These are phyloP conservation scores for Fusarium continuum DNA, from an alignment of 2,329 filamentous ascomycete species.

Conservation along the genomic window DNA sequence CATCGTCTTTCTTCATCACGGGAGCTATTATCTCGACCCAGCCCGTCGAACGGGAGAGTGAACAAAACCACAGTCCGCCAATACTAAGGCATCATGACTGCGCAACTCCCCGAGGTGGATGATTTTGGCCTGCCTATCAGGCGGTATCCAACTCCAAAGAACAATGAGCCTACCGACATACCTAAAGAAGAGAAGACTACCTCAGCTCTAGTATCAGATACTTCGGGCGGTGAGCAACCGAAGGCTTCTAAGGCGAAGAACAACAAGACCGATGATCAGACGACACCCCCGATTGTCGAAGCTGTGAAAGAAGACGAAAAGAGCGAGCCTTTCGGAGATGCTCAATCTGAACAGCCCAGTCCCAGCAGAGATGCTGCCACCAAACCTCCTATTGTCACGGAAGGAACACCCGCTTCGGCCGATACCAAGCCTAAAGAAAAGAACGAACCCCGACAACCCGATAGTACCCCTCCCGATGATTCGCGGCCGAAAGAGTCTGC, in stretches of 20 bases:
- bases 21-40: not conserved
- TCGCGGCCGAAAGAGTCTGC: not conserved
- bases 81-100: slow-evolving; percentile 38
- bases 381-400: not conserved
- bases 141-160: slow-evolving; percentile 53
- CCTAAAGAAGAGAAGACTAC: slow-evolving; percentile 10
- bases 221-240: slow-evolving; percentile 11
- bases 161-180: slow-evolving; percentile 28
- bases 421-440: slow-evolving; percentile 14
- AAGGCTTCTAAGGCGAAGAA: slow-evolving; percentile 6
- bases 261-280: slow-evolving; percentile 3
- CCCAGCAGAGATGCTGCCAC: slow-evolving; percentile 15
- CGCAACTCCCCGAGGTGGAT: slow-evolving; percentile 63
- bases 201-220: not conserved
- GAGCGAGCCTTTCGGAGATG: slow-evolving; percentile 50
- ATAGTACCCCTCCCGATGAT: slow-evolving; percentile 6
- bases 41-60: slow-evolving; percentile 14
- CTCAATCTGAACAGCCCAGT: slow-evolving; percentile 49
- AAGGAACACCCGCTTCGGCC: slow-evolving; percentile 1
- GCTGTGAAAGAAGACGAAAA: slow-evolving; percentile 46
- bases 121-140: slow-evolving; percentile 76
- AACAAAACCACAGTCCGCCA: slow-evolving; percentile 3
- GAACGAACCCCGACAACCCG: slow-evolving; percentile 9
- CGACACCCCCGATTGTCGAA: not conserved
- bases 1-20: not conserved